Conservation (phyloP, 1,139 yeast species). For the Taiozyma sp. region DNA sequence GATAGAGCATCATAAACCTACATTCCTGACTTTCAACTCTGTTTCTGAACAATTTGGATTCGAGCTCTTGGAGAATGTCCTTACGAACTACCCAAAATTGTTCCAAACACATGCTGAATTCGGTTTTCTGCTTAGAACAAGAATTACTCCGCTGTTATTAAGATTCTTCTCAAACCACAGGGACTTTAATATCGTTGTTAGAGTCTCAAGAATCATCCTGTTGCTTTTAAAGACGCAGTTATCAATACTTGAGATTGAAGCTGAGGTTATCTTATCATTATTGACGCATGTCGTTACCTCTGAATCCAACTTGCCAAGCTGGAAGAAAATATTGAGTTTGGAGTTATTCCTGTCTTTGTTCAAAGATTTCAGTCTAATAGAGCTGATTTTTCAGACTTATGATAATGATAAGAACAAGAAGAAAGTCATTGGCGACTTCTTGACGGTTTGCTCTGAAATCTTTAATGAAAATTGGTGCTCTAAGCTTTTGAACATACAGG, state of each 20-base stretch:
- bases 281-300: constrained; percentile 58
- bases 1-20: constrained; percentile 53
- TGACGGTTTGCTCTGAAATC: constrained; percentile 38
- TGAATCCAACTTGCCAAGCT: constrained; percentile 44
- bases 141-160: constrained; percentile 69
- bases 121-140: constrained; percentile 54
- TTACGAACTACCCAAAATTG: constrained; percentile 46
- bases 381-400: constrained; percentile 51
- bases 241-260: constrained; percentile 59
- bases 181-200: constrained; percentile 61
- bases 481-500: constrained; percentile 30
- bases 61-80: constrained; percentile 67
- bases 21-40: constrained; percentile 44
- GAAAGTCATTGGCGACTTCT: constrained; percentile 53
- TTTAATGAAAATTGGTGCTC: constrained; percentile 30
- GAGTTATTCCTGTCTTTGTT: constrained; percentile 65
- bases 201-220: constrained; percentile 68
- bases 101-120: constrained; percentile 62
- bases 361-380: constrained; percentile 47
- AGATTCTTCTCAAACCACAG: constrained; percentile 57
- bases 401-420: constrained; percentile 56
- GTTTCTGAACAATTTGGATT: constrained; percentile 67
- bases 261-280: constrained; percentile 73
- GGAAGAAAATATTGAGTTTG: constrained; percentile 71
- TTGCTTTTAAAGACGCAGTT: constrained; percentile 59